Conservation (phyloP, 2,329 filamentous ascomycete genomes). For the Rhytidhysteron rufulum region DNA sequence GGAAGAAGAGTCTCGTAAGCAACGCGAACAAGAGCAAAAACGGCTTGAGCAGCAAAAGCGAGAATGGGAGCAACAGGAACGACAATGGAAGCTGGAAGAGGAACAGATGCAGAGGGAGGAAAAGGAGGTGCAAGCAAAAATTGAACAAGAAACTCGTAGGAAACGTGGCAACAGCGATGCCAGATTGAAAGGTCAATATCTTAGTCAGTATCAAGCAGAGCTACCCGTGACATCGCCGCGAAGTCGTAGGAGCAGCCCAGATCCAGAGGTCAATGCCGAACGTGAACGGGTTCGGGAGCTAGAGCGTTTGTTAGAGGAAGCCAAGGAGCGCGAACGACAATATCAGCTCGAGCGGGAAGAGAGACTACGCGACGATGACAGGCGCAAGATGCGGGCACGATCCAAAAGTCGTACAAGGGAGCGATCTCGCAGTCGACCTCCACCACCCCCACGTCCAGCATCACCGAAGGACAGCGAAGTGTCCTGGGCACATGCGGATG, state of each 20-base stretch:
- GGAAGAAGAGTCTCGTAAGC: slow-evolving; percentile 61
- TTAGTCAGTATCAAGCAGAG: slow-evolving; percentile 81
- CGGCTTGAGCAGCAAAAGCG: slow-evolving; percentile 65
- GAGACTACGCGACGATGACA: slow-evolving; percentile 37
- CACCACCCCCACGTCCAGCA: slow-evolving; percentile 33
- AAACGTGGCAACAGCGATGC: slow-evolving; percentile 60
- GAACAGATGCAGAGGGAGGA: slow-evolving; percentile 69
- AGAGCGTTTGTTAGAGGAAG: slow-evolving; percentile 67
- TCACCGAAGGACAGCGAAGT: slow-evolving; percentile 51
- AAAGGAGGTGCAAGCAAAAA: slow-evolving; percentile 63
- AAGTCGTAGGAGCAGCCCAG: slow-evolving; percentile 36
- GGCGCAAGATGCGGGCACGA: slow-evolving; percentile 33
- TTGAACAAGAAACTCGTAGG: slow-evolving; percentile 64
- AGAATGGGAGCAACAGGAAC: slow-evolving; percentile 75
- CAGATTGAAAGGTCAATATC: slow-evolving; percentile 74
- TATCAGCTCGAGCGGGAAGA: slow-evolving; percentile 61
- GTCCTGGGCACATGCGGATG: slow-evolving; percentile 64
- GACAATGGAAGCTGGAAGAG: slow-evolving; percentile 73
- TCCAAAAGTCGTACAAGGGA: slow-evolving; percentile 33
- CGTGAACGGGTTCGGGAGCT: slow-evolving; percentile 72
- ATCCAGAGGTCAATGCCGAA: slow-evolving; percentile 51
- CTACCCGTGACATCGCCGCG: slow-evolving; percentile 41
- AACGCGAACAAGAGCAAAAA: slow-evolving; percentile 56
- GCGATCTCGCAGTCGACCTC: slow-evolving; percentile 32
- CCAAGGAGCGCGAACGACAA: slow-evolving; percentile 62